phyloP scores from a whole-genome alignment of 805 yeast genomes.

The Zygoascus bituminiphila region DNA sequence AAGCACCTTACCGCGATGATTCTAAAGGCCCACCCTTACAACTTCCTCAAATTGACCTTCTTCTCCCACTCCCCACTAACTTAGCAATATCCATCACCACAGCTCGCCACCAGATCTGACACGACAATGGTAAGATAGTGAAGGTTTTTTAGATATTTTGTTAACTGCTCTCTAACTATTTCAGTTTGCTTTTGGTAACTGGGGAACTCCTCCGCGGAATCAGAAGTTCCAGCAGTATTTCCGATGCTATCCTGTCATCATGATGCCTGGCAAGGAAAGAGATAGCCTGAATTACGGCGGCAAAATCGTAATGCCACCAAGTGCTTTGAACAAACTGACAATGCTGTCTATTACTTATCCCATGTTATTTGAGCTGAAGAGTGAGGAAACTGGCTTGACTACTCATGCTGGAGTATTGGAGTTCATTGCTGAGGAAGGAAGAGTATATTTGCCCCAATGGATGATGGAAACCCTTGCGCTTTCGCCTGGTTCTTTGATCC shows the following conservation, averaged over 20 bases:
- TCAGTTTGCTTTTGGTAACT: background rate
- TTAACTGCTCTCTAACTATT: background rate
- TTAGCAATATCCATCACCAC: no score
- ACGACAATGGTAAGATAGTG: no score
- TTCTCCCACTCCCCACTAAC: no score
- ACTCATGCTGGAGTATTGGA: constrained; percentile 95
- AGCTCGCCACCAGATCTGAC: no score
- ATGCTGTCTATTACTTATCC: constrained; percentile 92
- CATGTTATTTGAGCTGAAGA: constrained; percentile 77
- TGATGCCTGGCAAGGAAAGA: constrained; percentile 69
- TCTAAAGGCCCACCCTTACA: no score
- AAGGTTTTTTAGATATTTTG: no score
- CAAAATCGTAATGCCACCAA: constrained; percentile 88
- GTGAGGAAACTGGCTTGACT: constrained; percentile 48
- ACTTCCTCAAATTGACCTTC: no score
- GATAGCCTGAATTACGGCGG: constrained; percentile 87
- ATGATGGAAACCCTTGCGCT: constrained; percentile 73
- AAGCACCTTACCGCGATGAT: no score
- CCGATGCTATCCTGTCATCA: constrained; percentile 83
- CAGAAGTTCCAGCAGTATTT: constrained; percentile 72
- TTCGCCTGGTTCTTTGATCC: constrained; percentile 73
- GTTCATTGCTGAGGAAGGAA: constrained; percentile 94
- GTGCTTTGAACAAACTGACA: constrained; percentile 77
- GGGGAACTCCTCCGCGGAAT: constrained; percentile 3
- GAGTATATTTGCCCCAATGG: constrained; percentile 94